Conservation (phyloP, 495 filamentous ascomycete genomes). For the Gamarada debralockiae region DNA sequence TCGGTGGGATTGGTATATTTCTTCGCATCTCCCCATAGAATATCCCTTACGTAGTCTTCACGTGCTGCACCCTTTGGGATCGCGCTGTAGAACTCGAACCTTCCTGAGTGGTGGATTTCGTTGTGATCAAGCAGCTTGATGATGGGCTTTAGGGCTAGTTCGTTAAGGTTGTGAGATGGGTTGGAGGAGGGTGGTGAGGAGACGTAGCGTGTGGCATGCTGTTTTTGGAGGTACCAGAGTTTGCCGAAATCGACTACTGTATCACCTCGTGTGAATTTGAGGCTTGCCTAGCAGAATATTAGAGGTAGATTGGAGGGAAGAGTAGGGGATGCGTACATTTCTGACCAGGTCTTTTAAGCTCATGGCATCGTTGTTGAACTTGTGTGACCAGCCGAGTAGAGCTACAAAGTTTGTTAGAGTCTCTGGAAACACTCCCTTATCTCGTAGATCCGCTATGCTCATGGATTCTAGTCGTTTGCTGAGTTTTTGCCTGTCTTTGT, state of each 20-base stretch:
- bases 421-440: constrained; percentile 65
- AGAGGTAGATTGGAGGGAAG: background rate
- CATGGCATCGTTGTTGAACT: constrained; percentile 60
- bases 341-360: constrained; percentile 62
- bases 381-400: constrained; percentile 82
- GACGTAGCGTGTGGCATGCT: constrained; percentile 48
- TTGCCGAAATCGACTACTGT: constrained; percentile 80
- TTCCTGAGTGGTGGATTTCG: background rate
- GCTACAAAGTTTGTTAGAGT: constrained; percentile 80
- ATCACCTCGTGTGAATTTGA: constrained; percentile 86
- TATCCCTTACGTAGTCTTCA: constrained; percentile 37
- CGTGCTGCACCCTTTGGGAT: constrained; percentile 3
- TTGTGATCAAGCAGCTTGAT: constrained; percentile 6
- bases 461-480: constrained; percentile 81
- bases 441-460: constrained; percentile 63
- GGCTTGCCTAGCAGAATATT: constrained; percentile 51
- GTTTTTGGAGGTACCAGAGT: constrained; percentile 73
- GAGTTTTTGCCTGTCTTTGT: constrained; percentile 72
- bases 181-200: constrained; percentile 11
- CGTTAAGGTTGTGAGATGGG: constrained; percentile 6
- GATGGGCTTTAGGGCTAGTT: constrained; percentile 20
- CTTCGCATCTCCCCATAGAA: constrained; percentile 58
- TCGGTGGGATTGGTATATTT: constrained; percentile 55
- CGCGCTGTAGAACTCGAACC: constrained; percentile 5
- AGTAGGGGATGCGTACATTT: constrained; percentile 43